These are phyloP conservation scores for Pythium angustatum DNA, from an alignment of 352 stramenopile species.

Conservation along the genomic window DNA sequence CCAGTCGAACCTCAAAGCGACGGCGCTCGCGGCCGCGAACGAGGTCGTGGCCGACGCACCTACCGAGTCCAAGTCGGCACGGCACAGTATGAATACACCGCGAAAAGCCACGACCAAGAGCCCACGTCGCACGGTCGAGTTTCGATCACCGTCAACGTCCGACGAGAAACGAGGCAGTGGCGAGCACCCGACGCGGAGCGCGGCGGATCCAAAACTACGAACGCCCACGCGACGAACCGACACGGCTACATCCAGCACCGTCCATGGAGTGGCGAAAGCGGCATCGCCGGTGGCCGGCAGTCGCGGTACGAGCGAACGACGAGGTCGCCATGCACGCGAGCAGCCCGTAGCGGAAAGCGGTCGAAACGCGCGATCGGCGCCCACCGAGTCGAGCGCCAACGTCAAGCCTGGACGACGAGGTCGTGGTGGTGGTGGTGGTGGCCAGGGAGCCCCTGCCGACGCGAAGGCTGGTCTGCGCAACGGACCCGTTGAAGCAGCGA, in stretches of 20 bases:
- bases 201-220: constrained; percentile 1
- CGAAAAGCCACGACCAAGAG: constrained; percentile 8
- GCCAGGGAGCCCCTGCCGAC: background rate
- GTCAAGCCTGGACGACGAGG: constrained; percentile 6
- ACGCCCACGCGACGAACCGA: constrained; percentile 16
- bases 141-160: constrained; percentile 4
- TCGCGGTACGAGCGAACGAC: constrained; percentile 1
- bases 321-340: constrained; percentile 9
- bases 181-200: background rate
- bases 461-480: background rate
- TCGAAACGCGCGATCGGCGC: background rate
- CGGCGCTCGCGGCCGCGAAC: constrained; percentile 26
- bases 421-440: constrained; percentile 3
- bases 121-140: constrained; percentile 1
- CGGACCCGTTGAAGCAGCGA: background rate
- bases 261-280: background rate
- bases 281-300: constrained; percentile 2
- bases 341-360: background rate
- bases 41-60: constrained; percentile 17
- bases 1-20: constrained; percentile 30
- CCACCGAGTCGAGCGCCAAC: background rate
- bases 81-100: constrained; percentile 6
- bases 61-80: background rate
- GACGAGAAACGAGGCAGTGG: constrained; percentile 24
- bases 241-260: background rate